Evolutionary conservation across 805 yeast species (phyloP).

Genomic region (Cyberlindnera maclurae): DNA sequence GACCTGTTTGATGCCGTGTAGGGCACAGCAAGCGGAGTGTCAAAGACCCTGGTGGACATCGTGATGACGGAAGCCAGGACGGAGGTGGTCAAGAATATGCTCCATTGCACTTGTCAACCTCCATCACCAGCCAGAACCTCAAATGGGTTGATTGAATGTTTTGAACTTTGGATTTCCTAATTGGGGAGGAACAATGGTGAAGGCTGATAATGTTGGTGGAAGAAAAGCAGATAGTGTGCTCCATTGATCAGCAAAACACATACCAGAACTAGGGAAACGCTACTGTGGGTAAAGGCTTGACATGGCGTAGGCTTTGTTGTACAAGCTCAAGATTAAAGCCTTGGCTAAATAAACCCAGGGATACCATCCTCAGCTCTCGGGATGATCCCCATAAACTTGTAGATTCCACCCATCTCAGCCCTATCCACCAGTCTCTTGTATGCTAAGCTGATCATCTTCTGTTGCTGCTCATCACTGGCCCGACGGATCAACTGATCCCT

Average conservation of each 20-base stretch:
- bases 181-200: no score
- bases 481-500: conserved; percentile 48
- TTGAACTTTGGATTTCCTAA: no score
- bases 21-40: conserved; percentile 27
- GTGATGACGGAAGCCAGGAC: not conserved
- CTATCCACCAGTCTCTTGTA: conserved; percentile 57
- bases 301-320: no score
- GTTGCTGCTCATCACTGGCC: conserved; percentile 34
- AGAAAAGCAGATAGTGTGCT: no score
- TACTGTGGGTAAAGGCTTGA: no score
- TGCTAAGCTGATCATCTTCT: conserved; percentile 45
- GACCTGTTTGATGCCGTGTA: conserved; percentile 30
- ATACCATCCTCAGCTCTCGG: conserved; percentile 30
- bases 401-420: conserved; percentile 67
- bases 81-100: not conserved
- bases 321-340: no score
- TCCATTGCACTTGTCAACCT: no score
- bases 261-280: no score
- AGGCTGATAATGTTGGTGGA: no score
- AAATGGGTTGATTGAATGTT: no score
- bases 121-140: no score
- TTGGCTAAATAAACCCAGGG: conserved; percentile 2
- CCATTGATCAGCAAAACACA: no score
- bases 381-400: conserved; percentile 61
- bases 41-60: conserved; percentile 7